Evolutionary conservation across 768 basidiomycete species (phyloP).

Genomic region (Mrakia gelida): DNA sequence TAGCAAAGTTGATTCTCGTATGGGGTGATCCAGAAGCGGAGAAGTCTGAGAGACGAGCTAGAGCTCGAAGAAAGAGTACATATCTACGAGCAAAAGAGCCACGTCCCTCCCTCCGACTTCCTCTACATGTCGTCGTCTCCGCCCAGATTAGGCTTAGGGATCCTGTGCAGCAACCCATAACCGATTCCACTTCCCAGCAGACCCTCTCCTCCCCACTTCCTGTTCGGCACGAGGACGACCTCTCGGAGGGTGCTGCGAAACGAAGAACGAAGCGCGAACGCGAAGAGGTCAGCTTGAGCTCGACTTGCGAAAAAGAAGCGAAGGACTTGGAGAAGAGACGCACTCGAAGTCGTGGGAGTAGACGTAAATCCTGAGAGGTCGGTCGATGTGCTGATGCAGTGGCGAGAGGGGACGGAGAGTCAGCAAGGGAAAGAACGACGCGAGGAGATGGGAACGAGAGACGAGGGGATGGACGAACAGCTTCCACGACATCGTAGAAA

Average conservation of each 20-base stretch:
- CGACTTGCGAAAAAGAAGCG: no score
- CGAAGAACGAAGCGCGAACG: not conserved
- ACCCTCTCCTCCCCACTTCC: slow-evolving; percentile 96
- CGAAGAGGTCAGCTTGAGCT: slow-evolving; percentile 28
- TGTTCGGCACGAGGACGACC: slow-evolving; percentile 89
- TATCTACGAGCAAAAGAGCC: no score
- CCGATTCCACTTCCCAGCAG: slow-evolving; percentile 93
- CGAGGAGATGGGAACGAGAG: not conserved
- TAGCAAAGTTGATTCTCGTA: no score
- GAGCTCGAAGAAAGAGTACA: no score
- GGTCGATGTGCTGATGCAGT: slow-evolving; percentile 73
- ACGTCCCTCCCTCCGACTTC: not conserved
- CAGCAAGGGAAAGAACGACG: not conserved
- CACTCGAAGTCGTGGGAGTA: slow-evolving; percentile 97
- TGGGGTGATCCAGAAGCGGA: no score
- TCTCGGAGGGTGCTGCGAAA: slow-evolving; percentile 72
- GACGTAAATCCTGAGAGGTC: slow-evolving; percentile 87
- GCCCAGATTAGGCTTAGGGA: slow-evolving; percentile 16
- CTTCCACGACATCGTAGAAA: slow-evolving; percentile 93
- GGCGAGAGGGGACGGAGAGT: not conserved
- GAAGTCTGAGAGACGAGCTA: no score
- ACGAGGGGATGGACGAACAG: slow-evolving; percentile 55
- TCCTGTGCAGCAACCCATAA: slow-evolving; percentile 85
- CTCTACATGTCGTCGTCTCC: not conserved
- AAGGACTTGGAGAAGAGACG: slow-evolving; percentile 40